Conservation (phyloP, 2,329 filamentous ascomycete genomes). For the Aspergillus aculeatinus region DNA sequence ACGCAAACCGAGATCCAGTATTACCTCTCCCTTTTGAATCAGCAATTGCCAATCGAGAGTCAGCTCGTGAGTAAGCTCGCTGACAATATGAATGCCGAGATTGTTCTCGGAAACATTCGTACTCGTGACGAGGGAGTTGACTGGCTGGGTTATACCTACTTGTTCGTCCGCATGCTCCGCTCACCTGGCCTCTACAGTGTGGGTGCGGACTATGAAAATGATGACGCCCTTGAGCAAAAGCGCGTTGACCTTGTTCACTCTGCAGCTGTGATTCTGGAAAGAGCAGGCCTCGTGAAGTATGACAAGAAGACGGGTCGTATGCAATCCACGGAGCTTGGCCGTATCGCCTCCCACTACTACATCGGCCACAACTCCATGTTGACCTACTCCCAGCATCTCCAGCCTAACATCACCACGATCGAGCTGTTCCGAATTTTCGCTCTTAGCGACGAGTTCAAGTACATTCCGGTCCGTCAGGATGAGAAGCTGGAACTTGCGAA, state of each 20-base stretch:
- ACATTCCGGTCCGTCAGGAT: conserved; percentile 94
- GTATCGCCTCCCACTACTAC: conserved; percentile 97
- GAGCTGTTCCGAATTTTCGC: conserved; percentile 97
- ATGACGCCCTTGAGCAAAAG: conserved; percentile 89
- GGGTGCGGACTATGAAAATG: conserved; percentile 90
- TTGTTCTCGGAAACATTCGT: conserved; percentile 90
- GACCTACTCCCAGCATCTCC: conserved; percentile 93
- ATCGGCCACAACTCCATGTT: conserved; percentile 96
- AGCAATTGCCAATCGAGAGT: conserved; percentile 95
- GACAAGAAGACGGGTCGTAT: conserved; percentile 89
- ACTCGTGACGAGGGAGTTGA: conserved; percentile 95
- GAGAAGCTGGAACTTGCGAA: conserved; percentile 97
- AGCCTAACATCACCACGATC: conserved; percentile 87
- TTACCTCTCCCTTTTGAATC: conserved; percentile 93
- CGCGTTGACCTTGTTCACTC: conserved; percentile 97
- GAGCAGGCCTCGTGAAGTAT: conserved; percentile 87
- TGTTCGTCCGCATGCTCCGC: conserved; percentile 95
- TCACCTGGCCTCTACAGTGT: conserved; percentile 95
- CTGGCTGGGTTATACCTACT: conserved; percentile 97
- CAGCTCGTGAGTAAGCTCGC: conserved; percentile 90
- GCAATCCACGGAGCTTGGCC: conserved; percentile 88
- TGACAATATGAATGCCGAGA: conserved; percentile 93
- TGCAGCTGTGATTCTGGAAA: conserved; percentile 81
- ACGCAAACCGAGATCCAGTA: conserved; percentile 94
- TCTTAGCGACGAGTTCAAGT: conserved; percentile 97